Percentiles rank a stretch among this genome's conserved stretches.
Evolutionary conservation across 805 yeast species (phyloP).

Genomic region (Scheffersomyces lignosus): DNA sequence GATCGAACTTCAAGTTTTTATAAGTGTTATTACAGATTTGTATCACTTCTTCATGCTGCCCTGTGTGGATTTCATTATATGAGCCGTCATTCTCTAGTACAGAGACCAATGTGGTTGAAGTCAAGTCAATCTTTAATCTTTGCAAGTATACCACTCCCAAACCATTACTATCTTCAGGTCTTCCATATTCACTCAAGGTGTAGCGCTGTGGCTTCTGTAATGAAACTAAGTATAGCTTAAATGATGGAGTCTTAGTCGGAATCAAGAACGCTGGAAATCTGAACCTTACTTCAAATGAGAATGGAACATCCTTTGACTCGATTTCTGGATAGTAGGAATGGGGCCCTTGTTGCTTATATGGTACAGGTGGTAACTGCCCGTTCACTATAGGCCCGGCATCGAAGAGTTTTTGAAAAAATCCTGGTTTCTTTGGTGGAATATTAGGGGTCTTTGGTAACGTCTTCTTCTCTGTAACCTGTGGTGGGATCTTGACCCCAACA

Average conservation of each 20-base stretch:
- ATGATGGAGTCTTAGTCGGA: constrained; percentile 42
- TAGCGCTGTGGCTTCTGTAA: constrained; percentile 28
- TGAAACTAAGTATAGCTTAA: constrained; percentile 32
- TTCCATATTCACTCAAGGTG: constrained; percentile 28
- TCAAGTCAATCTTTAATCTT: constrained; percentile 33
- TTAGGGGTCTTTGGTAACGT: constrained; percentile 18
- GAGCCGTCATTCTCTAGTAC: constrained; percentile 13
- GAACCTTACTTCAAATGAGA: constrained; percentile 50
- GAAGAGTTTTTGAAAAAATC: constrained; percentile 30
- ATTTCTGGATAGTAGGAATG: constrained; percentile 19
- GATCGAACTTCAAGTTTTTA: constrained; percentile 39
- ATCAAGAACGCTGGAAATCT: constrained; percentile 47
- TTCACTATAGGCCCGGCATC: constrained; percentile 8
- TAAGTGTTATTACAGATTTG: constrained; percentile 33
- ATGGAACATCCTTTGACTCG: constrained; percentile 35
- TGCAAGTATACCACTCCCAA: constrained; percentile 46
- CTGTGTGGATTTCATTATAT: constrained; percentile 23
- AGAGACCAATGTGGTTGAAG: constrained; percentile 23
- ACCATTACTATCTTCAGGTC: constrained; percentile 46
- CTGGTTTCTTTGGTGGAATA: constrained; percentile 17
- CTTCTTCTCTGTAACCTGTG: constrained; percentile 14
- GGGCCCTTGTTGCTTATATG: constrained; percentile 4
- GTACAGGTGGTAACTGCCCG: constrained; percentile 8
- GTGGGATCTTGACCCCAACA: constrained; percentile 35
- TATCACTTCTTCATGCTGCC: constrained; percentile 22